Conservation (phyloP, 352 stramenopile species). For the Thraustochytrium striatum region DNA sequence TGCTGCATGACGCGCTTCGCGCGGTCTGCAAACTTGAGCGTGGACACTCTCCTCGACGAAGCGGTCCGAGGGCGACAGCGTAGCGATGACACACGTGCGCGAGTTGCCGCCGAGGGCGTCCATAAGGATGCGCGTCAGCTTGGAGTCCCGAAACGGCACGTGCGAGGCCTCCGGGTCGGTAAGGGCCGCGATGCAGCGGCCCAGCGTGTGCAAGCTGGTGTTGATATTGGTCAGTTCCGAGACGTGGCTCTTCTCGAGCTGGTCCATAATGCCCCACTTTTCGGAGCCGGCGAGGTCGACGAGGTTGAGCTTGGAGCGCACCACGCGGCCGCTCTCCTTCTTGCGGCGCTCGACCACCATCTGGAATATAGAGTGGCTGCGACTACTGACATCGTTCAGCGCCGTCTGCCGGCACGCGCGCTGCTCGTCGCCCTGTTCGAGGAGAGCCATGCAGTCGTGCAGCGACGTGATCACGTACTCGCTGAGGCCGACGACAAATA, state of each 20-base stretch:
- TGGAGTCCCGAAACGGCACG: constrained; percentile 86
- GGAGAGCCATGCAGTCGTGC: constrained; percentile 71
- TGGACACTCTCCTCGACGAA: constrained; percentile 87
- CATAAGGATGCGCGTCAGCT: constrained; percentile 82
- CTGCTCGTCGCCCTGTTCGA: constrained; percentile 71
- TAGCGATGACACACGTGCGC: constrained; percentile 84
- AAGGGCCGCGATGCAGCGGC: constrained; percentile 74
- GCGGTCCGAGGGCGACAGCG: constrained; percentile 71
- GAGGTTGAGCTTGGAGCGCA: constrained; percentile 88
- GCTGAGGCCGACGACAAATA: constrained; percentile 75
- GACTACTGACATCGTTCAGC: constrained; percentile 84
- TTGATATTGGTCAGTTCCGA: constrained; percentile 91
- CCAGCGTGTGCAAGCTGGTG: constrained; percentile 80
- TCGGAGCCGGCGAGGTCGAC: constrained; percentile 87
- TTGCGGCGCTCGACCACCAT: constrained; percentile 57
- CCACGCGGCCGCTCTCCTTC: constrained; percentile 63
- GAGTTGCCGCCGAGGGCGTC: constrained; percentile 78
- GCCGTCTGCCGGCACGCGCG: constrained; percentile 77
- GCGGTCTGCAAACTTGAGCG: constrained; percentile 84
- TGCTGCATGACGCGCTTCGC: constrained; percentile 70
- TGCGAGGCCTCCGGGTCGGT: constrained; percentile 57
- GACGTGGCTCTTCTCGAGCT: constrained; percentile 75
- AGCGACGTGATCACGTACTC: constrained; percentile 73
- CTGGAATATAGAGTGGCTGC: constrained; percentile 81
- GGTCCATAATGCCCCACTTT: constrained; percentile 77